Evolutionary conservation across 495 filamentous ascomycete genomes (phyloP).

Genomic region (Penicillium simplicissimum): DNA sequence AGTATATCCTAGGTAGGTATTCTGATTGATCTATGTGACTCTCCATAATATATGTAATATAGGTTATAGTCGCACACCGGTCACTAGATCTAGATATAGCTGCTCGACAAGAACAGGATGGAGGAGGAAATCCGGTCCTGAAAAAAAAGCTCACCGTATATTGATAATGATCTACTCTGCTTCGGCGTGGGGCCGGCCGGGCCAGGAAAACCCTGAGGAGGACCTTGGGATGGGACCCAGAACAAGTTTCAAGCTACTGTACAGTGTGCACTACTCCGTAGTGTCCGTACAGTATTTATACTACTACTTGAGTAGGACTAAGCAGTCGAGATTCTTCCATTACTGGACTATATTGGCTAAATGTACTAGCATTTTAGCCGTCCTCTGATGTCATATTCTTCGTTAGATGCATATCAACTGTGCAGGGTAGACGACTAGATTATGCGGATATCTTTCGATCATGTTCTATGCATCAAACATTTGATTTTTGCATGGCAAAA

Average conservation of each 20-base stretch:
- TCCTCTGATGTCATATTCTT: neutral
- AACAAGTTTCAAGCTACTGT: neutral
- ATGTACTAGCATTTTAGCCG: neutral
- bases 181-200: conserved; percentile 18
- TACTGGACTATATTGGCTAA: neutral
- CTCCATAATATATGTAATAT: neutral
- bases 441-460: too few relatives aligned
- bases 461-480: too few relatives aligned
- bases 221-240: conserved; percentile 14
- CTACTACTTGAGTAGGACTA: too few relatives aligned
- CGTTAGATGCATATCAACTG: too few relatives aligned
- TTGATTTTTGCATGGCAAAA: neutral
- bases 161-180: conserved; percentile 29
- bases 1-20: conserved; percentile 11
- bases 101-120: neutral
- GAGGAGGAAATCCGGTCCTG: conserved; percentile 14
- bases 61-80: conserved; percentile 15
- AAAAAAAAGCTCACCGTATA: conserved; percentile 19
- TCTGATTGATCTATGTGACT: neutral
- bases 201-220: conserved; percentile 16
- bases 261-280: too few relatives aligned
- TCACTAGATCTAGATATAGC: conserved; percentile 21
- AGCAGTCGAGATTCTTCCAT: too few relatives aligned
- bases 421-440: too few relatives aligned
- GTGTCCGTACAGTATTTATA: too few relatives aligned